phyloP scores from a whole-genome alignment of 108 stramenopile genomes.

The Cyclotella baltica region DNA sequence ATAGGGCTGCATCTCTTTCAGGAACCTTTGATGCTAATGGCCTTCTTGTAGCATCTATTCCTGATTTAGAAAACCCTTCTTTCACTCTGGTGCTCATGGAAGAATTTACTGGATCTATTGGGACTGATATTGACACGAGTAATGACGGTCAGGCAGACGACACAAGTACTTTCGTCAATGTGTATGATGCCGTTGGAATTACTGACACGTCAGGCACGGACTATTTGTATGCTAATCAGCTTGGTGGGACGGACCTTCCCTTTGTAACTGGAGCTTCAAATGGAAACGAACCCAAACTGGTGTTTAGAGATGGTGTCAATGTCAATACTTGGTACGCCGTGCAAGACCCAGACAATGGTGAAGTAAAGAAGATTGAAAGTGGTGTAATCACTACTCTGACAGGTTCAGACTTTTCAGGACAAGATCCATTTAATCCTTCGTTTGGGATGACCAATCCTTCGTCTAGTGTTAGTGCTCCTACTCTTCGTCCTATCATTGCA shows the following conservation, averaged over 20 bases:
- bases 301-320: not conserved
- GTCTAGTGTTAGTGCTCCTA: not conserved
- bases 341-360: not conserved
- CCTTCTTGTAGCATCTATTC: not conserved
- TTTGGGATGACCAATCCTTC: slow-evolving; percentile 18
- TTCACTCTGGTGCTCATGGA: slow-evolving; percentile 16
- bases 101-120: not conserved
- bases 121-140: slow-evolving; percentile 7
- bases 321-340: not conserved
- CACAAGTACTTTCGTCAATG: not conserved
- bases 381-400: not conserved
- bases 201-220: not conserved
- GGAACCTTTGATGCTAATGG: slow-evolving; percentile 15
- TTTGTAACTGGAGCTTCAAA: slow-evolving; percentile 15
- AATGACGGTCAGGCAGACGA: not conserved
- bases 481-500: not conserved
- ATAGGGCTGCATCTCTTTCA: not conserved
- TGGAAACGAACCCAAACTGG: slow-evolving; percentile 5
- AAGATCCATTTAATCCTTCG: not conserved
- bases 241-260: slow-evolving; percentile 5
- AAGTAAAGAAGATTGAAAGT: not conserved
- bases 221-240: slow-evolving; percentile 1
- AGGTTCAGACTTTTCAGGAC: not conserved
- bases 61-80: slow-evolving; percentile 14
- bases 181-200: slow-evolving; percentile 18